Conservation (phyloP, 2,329 filamentous ascomycete species). For the Botryosphaeria agaves region DNA sequence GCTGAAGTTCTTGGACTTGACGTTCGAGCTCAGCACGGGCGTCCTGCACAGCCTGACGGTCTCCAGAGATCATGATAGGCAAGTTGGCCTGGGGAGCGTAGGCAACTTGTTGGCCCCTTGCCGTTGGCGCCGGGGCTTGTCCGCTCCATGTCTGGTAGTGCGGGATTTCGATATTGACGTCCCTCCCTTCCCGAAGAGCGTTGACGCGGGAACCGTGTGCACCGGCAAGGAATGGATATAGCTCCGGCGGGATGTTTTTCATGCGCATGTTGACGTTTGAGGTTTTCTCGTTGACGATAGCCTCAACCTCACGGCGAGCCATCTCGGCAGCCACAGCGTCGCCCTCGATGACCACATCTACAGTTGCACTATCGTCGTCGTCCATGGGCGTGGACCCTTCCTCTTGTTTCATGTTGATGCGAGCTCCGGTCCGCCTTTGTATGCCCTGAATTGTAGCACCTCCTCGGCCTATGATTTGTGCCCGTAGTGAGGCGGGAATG, state of each 20-base stretch:
- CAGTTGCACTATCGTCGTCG: constrained; percentile 61
- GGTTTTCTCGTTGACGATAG: constrained; percentile 73
- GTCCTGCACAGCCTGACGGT: constrained; percentile 65
- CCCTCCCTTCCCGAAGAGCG: constrained; percentile 53
- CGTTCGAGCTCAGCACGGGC: constrained; percentile 68
- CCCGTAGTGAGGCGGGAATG: constrained; percentile 66
- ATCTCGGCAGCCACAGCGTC: constrained; percentile 76
- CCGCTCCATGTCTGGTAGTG: constrained; percentile 58
- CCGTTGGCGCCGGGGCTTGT: constrained; percentile 27
- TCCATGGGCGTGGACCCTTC: constrained; percentile 38
- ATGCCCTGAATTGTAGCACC: constrained; percentile 82
- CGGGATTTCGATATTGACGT: constrained; percentile 69
- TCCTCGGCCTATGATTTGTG: constrained; percentile 84
- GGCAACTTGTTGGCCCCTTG: constrained; percentile 44
- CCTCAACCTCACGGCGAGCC: constrained; percentile 67
- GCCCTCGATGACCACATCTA: constrained; percentile 80
- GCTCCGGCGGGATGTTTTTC: constrained; percentile 72
- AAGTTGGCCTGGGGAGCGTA: constrained; percentile 58
- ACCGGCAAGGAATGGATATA: constrained; percentile 88
- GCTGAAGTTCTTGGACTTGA: constrained; percentile 56
- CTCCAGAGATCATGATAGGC: constrained; percentile 73
- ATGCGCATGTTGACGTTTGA: constrained; percentile 69
- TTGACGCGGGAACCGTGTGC: constrained; percentile 51
- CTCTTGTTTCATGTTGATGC: constrained; percentile 72
- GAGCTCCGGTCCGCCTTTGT: constrained; percentile 75